Conservation (phyloP, 2,329 filamentous ascomycete genomes). For the Ascocoryne sarcoides region DNA sequence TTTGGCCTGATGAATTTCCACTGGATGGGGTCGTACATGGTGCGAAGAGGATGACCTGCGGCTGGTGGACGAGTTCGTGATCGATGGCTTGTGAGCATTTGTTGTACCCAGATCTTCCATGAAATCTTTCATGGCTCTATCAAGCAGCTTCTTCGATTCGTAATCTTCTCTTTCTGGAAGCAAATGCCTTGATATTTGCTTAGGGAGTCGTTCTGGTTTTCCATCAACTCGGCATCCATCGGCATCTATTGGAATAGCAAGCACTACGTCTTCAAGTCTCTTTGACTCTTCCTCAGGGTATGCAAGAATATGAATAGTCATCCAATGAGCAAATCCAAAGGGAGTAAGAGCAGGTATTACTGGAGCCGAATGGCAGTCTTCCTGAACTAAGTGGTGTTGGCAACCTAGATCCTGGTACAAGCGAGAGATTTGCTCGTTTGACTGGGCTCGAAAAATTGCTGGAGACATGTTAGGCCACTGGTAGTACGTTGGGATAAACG, state of each 20-base stretch:
- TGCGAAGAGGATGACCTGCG: conserved; percentile 19
- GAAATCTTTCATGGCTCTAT: conserved; percentile 47
- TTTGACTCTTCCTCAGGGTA: conserved; percentile 68
- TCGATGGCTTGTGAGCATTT: conserved; percentile 27
- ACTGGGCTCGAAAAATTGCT: conserved; percentile 21
- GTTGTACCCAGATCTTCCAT: conserved; percentile 36
- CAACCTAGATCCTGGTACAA: conserved; percentile 46
- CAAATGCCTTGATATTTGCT: conserved; percentile 65
- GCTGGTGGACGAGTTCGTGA: conserved; percentile 19
- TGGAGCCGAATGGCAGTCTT: conserved; percentile 41
- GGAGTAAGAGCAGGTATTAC: conserved; percentile 57
- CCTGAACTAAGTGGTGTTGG: conserved; percentile 58
- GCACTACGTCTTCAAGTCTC: conserved; percentile 59
- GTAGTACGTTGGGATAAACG: background rate
- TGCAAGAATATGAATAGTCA: conserved; percentile 62
- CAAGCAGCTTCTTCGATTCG: conserved; percentile 49
- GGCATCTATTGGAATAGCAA: conserved; percentile 58
- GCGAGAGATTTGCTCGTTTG: conserved; percentile 43
- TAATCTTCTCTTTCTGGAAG: conserved; percentile 54
- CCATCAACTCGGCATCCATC: conserved; percentile 49
- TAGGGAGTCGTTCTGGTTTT: conserved; percentile 65
- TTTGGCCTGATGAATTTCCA: conserved; percentile 19
- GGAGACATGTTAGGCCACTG: conserved; percentile 8
- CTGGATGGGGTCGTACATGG: conserved; percentile 14
- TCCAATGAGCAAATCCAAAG: conserved; percentile 62